phyloP scores from a whole-genome alignment of 2,329 filamentous ascomycete genomes.

The Colletotrichum godetiae region DNA sequence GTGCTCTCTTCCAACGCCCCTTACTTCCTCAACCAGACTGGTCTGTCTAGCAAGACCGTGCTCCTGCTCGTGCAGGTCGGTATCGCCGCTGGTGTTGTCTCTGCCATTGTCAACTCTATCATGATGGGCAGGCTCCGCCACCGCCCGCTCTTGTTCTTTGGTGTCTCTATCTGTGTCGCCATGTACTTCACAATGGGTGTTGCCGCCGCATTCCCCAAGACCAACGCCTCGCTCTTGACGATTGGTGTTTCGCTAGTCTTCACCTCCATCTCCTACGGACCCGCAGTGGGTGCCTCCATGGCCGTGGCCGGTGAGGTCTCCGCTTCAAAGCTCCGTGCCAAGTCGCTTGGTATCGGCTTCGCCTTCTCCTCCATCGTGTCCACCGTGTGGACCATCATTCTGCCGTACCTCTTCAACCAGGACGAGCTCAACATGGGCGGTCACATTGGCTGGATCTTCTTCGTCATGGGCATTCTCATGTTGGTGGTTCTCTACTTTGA shows the following conservation, averaged over 20 bases:
- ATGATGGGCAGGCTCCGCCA: constrained; percentile 38
- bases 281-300: constrained; percentile 37
- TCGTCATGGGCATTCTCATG: constrained; percentile 43
- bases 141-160: constrained; percentile 38
- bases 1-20: constrained; percentile 39
- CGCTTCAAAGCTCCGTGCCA: constrained; percentile 28
- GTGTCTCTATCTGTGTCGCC: constrained; percentile 34
- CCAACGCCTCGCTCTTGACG: constrained; percentile 30
- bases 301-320: constrained; percentile 33
- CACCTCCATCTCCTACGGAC: constrained; percentile 38
- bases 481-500: constrained; percentile 43
- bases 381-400: constrained; percentile 36
- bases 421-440: constrained; percentile 50
- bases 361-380: constrained; percentile 32
- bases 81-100: constrained; percentile 37
- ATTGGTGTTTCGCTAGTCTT: constrained; percentile 39
- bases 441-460: constrained; percentile 55
- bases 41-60: constrained; percentile 35
- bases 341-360: constrained; percentile 29
- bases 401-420: constrained; percentile 44
- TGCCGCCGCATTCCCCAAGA: constrained; percentile 33
- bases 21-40: constrained; percentile 41
- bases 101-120: constrained; percentile 37
- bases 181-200: constrained; percentile 40
- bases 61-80: constrained; percentile 39